Base-by-base conservation (phyloP, 305 asterid species). In the Fraxinus nigra region DNA sequence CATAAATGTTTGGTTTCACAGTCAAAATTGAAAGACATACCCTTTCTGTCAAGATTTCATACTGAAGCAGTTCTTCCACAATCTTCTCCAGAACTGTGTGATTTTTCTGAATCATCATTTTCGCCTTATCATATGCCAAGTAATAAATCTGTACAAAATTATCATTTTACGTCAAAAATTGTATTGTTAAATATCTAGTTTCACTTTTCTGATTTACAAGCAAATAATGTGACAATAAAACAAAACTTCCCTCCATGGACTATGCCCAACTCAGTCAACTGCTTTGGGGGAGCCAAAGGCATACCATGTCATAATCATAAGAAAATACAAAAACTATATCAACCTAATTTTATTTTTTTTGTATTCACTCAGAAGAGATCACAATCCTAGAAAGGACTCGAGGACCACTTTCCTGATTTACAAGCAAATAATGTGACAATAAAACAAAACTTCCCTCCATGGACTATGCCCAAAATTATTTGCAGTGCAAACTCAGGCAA, bases 51-150 rank as follows among this genome's bases (percentile, higher is more conserved):
- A 96, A 88, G 82, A 96, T 87, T 88, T 96, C 99, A 77, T 85
- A 90, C 83, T 93, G 89, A 18, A 96, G 90, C 86, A 96, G 90
- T 84, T 96, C 98, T 84, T 91, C 95, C 72, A 92, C 99, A 82
- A 94, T 87, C 84, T 91, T 92, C 91, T 96, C 98, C 83, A 96
- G 93, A 82, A 88, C 94, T 69, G 33, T 40, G 43, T 82, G 84
- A 85, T 96, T 96, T 81, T 85, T 63, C 33, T 63, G 72, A 63
- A 63, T 33, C 72, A 63, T 63, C 6, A 63, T 22, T 63, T 63
- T 63, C 2, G 72, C 72, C 33, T 24, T 63, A 63, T 63, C 72
- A 9, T 63, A 63, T 10, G 72, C 72, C 33, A 22, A 63, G 72
- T 63, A 24, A 63, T 63, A 63, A 63, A 63, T 63, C 72, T 63